These are phyloP conservation scores for Hyphopichia homilentoma DNA, from an alignment of 805 yeast genomes.

Conservation along the genomic window DNA sequence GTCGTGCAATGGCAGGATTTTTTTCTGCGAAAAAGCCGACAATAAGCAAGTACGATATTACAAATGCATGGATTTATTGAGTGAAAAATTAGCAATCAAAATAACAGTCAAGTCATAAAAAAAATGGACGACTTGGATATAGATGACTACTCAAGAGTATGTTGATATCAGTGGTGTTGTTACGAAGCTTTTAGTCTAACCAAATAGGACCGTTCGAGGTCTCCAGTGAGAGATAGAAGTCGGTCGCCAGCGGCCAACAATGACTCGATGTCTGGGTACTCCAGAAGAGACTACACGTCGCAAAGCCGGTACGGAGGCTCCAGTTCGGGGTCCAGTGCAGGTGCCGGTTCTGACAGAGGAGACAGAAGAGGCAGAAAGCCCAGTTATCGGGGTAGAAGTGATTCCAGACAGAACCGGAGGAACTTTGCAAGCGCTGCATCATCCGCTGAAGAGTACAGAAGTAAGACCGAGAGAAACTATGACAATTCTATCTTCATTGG, in stretches of 20 bases:
- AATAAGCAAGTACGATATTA: no score
- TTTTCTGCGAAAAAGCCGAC: no score
- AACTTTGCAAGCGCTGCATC: slow-evolving; percentile 18
- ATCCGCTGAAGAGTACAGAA: slow-evolving; percentile 29
- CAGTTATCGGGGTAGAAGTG: slow-evolving; percentile 7
- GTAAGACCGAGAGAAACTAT: slow-evolving; percentile 51
- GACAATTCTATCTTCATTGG: slow-evolving; percentile 71
- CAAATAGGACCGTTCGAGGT: slow-evolving; percentile 31
- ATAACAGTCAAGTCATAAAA: no score
- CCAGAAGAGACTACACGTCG: slow-evolving; percentile 29
- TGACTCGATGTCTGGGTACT: slow-evolving; percentile 12
- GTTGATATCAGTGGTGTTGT: slow-evolving; percentile 16
- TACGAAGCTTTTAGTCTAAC: neutral
- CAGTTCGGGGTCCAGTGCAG: slow-evolving; percentile 5
- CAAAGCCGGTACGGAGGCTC: slow-evolving; percentile 10
- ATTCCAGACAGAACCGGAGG: slow-evolving; percentile 12
- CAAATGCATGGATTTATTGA: no score
- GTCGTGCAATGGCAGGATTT: no score
- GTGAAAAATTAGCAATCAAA: no score
- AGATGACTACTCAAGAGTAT: slow-evolving; percentile 60
- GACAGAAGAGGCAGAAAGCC: slow-evolving; percentile 18
- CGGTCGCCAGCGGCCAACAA: slow-evolving; percentile 35
- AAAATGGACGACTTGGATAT: slow-evolving; percentile 61
- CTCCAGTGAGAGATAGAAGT: slow-evolving; percentile 32
- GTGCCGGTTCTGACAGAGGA: slow-evolving; percentile 11